Percentiles rank a stretch among this genome's conserved stretches.
Evolutionary conservation across 108 stramenopile genomes (phyloP).

Genomic region (Skeletonema grethae): DNA sequence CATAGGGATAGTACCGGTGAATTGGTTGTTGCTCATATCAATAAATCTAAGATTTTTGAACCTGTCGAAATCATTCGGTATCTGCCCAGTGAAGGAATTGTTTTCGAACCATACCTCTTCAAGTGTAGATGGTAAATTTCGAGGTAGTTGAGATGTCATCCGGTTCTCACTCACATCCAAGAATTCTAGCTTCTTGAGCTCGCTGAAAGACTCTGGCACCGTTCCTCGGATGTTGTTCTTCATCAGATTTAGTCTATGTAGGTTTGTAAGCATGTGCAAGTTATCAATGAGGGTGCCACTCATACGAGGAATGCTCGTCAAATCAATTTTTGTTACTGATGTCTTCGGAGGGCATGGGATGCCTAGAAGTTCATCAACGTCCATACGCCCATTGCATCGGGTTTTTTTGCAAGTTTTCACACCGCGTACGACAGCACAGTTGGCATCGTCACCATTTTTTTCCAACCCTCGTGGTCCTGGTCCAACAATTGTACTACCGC

Average conservation of each 20-base stretch:
- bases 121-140: slow-evolving; percentile 9
- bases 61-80: background rate
- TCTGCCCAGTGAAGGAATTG: background rate
- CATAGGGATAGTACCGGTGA: slow-evolving; percentile 59
- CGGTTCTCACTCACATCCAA: slow-evolving; percentile 11
- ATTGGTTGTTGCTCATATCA: slow-evolving; percentile 47
- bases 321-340: slow-evolving; percentile 41
- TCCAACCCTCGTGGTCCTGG: slow-evolving; percentile 2
- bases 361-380: background rate
- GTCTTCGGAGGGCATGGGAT: slow-evolving; percentile 19
- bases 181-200: slow-evolving; percentile 10
- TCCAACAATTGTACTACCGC: slow-evolving; percentile 13
- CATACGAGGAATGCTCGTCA: slow-evolving; percentile 16
- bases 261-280: slow-evolving; percentile 31
- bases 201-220: slow-evolving; percentile 12
- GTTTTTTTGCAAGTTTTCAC: background rate
- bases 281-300: slow-evolving; percentile 42
- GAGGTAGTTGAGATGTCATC: slow-evolving; percentile 3
- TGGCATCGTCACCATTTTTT: slow-evolving; percentile 1
- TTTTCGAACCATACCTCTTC: slow-evolving; percentile 12
- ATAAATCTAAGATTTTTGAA: slow-evolving; percentile 13
- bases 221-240: slow-evolving; percentile 26
- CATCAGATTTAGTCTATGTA: slow-evolving; percentile 28
- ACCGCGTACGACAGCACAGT: too few species aligned
- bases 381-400: slow-evolving; percentile 13